phyloP scores from a whole-genome alignment of 495 filamentous ascomycete species.

The Penicillium macrosclerotiorum region DNA sequence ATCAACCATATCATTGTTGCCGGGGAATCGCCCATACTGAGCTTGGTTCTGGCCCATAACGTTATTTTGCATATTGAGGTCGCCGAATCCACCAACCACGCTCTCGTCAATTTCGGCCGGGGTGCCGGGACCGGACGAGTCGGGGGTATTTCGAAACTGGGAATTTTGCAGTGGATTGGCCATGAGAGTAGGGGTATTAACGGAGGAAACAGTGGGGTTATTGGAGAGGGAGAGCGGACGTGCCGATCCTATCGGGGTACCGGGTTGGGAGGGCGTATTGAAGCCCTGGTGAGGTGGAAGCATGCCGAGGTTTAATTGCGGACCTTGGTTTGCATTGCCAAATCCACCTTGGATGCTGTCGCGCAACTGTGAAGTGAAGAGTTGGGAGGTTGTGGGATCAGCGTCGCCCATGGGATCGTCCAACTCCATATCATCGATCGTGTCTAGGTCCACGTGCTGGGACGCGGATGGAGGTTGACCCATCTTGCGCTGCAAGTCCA shows the following conservation, averaged over 20 bases:
- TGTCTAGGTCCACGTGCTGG: slow-evolving; percentile 69
- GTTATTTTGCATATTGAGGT: slow-evolving; percentile 56
- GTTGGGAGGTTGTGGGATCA: slow-evolving; percentile 61
- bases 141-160: slow-evolving; percentile 67
- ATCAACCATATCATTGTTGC: slow-evolving; percentile 59
- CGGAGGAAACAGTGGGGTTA: slow-evolving; percentile 96
- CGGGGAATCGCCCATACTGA: slow-evolving; percentile 45
- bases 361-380: slow-evolving; percentile 54
- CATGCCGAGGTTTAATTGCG: slow-evolving; percentile 73
- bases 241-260: slow-evolving; percentile 73
- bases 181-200: slow-evolving; percentile 87
- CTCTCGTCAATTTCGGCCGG: slow-evolving; percentile 64
- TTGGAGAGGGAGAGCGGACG: slow-evolving; percentile 71
- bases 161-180: slow-evolving; percentile 61
- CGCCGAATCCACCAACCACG: slow-evolving; percentile 50
- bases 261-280: slow-evolving; percentile 72
- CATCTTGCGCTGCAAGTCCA: slow-evolving; percentile 45
- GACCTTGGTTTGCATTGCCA: slow-evolving; percentile 67
- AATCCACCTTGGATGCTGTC: slow-evolving; percentile 59
- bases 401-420: slow-evolving; percentile 72
- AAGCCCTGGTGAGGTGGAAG: slow-evolving; percentile 73
- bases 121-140: slow-evolving; percentile 73
- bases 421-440: slow-evolving; percentile 95
- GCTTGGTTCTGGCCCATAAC: slow-evolving; percentile 55
- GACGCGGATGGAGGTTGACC: slow-evolving; percentile 40